Evolutionary conservation across 2,329 filamentous ascomycete genomes (phyloP), one percentile per base, ranked within the genome.

Genomic region (Penicillium sclerotigenum): DNA sequence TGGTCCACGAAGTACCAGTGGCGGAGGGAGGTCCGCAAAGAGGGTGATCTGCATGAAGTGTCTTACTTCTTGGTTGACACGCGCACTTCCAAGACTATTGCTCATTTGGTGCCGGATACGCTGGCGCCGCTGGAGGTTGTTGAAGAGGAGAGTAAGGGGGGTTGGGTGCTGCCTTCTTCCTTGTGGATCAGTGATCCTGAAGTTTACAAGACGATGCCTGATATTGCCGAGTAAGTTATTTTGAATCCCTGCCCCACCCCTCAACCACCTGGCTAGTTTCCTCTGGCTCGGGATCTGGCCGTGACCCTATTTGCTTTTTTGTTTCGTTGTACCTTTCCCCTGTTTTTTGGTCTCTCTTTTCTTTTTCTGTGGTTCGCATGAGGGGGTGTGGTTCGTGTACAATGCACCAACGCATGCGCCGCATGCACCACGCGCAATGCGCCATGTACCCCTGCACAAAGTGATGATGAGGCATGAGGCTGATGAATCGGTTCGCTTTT

Each of bases 151-250:
- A 80, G 79, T 47, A 90, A 89, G 62, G 92, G 92, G 48, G 90
- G 90, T 54, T 97, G 93, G 91, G 82, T 97, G 24, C 89, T 91
- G 53, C 91, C 91, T 5, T 95, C 89, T 71, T 90, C 89, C 66
- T 87, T 97, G 85, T 92, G 90, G 85, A 90, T 97, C 71, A 90
- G 84, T 65, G 90, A 96, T 72, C 77, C 84, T 57, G 80, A 79
- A 16, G 81, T 94, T 57, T 80, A 94, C 62, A 79, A 82, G 31
- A 86, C 83, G 63, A 78, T 84, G 70, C 88, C 88, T 47, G 92
- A 96, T 71, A 85, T 95, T 68, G 90, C 91, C 59, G 92, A 97
- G 91, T 95, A 85, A 83, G 85, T 83, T 42, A 26, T 49, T 2
- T 18, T 28, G 22, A 41, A 42, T 37, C 41, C 43, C 37, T 36